Evolutionary conservation across 306 rosid species (phyloP).

Genomic region (Quercus bicolor): DNA sequence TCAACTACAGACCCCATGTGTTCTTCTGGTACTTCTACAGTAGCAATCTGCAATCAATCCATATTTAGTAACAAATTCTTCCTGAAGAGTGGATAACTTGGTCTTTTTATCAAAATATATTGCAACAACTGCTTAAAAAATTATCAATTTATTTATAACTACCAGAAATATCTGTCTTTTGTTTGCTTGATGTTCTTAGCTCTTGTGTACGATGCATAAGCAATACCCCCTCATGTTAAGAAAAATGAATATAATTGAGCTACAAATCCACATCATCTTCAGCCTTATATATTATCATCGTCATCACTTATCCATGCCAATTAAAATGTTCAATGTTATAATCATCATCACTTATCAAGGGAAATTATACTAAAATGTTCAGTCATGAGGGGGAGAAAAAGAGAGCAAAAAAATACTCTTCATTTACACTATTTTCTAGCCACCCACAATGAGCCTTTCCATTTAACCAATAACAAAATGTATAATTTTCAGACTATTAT

Average conservation of each 20-base stretch:
- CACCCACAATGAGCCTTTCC: not conserved
- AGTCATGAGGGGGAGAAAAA: not conserved
- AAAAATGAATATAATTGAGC: not conserved
- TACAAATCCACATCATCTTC: too few species aligned
- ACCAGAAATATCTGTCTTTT: not conserved
- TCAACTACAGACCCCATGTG: constrained; percentile 97
- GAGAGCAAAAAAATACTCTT: not conserved
- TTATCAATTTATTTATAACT: not conserved
- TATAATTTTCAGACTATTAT: not conserved
- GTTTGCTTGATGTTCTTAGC: not conserved
- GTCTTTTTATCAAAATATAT: not conserved
- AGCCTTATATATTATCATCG: too few species aligned
- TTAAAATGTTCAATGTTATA: not conserved
- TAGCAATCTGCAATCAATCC: constrained; percentile 68
- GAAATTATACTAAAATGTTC: not conserved
- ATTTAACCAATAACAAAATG: not conserved
- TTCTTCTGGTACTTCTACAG: constrained; percentile 94
- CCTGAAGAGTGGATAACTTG: not conserved
- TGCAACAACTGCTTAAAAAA: not conserved
- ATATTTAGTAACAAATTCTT: constrained; percentile 17
- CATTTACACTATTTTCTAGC: not conserved
- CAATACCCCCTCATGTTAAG: not conserved
- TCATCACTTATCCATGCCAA: not conserved
- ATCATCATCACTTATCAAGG: not conserved
- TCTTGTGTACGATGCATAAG: not conserved